Percentiles rank a stretch among this genome's conserved stretches.
These are phyloP conservation scores for Plasmodium billcollinsi DNA, from an alignment of 169 alveolate species.

Conservation along the genomic window DNA sequence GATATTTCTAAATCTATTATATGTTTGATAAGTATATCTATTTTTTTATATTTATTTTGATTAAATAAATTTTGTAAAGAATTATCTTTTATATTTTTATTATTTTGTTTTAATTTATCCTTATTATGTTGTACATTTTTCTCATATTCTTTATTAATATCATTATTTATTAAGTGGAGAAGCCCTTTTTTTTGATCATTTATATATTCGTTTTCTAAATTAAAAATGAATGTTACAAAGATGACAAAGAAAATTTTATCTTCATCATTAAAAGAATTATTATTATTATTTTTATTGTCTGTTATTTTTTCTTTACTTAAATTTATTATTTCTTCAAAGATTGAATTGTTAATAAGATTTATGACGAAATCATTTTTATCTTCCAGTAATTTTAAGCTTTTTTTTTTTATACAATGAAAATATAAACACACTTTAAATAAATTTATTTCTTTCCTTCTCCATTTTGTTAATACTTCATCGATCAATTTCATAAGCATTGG, in stretches of 20 bases:
- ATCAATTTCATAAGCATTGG: conserved; percentile 4
- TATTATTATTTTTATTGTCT: neutral
- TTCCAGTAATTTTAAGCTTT: neutral
- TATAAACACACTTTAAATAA: conserved; percentile 21
- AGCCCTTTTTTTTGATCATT: neutral
- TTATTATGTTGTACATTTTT: neutral
- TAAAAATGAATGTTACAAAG: conserved; percentile 52
- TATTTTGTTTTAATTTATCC: neutral
- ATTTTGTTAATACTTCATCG: conserved; percentile 34
- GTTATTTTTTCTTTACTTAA: neutral
- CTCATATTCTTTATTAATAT: neutral
- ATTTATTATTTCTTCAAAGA: neutral
- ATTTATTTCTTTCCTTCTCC: conserved; percentile 44
- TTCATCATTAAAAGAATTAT: neutral
- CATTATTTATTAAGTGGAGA: neutral
- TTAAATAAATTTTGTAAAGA: neutral
- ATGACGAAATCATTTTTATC: conserved; percentile 22
- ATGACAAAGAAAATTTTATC: conserved; percentile 16
- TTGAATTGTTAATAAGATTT: conserved; percentile 7
- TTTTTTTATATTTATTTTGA: conserved; percentile 13
- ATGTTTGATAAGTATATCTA: conserved; percentile 54
- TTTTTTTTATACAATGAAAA: conserved; percentile 23
- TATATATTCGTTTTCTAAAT: conserved; percentile 21
- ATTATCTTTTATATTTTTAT: neutral
- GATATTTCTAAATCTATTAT: conserved; percentile 15